Conservation (phyloP, 495 filamentous ascomycete genomes). For the Chlorociboria aeruginascens region DNA sequence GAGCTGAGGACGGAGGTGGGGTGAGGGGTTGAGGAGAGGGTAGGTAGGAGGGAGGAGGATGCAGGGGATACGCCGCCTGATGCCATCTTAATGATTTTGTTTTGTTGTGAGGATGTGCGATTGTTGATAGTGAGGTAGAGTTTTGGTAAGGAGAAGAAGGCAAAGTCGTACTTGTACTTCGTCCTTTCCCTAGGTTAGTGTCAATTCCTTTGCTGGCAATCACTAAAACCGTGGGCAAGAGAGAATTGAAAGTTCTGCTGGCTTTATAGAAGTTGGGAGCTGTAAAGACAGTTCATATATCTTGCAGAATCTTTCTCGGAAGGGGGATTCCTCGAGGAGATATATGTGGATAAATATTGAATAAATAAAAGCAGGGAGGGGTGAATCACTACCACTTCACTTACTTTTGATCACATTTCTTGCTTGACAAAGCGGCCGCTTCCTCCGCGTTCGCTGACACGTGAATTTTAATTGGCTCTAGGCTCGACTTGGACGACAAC, state of each 20-base stretch:
- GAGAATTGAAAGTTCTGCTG: neutral
- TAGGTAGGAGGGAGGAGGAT: constrained; percentile 20
- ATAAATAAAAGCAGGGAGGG: neutral
- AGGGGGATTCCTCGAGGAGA: neutral
- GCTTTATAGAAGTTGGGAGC: neutral
- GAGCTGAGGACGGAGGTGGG: constrained; percentile 11
- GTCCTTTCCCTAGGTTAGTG: too few species aligned
- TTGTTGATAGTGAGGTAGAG: neutral
- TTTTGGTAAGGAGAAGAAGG: neutral
- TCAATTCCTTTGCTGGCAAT: too few species aligned
- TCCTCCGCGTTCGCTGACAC: neutral
- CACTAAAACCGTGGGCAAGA: neutral
- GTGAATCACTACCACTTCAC: too few species aligned
- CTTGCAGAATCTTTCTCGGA: too few species aligned
- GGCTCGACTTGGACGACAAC: neutral
- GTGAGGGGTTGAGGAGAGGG: constrained; percentile 2
- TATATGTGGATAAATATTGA: neutral
- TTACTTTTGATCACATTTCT: too few species aligned
- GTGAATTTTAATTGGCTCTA: constrained; percentile 1
- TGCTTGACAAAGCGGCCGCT: neutral
- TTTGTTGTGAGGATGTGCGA: neutral
- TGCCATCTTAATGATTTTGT: constrained; percentile 22
- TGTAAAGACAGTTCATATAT: neutral
- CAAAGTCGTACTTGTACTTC: neutral
- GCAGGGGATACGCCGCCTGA: constrained; percentile 29